phyloP scores from a whole-genome alignment of 1,284 basidiomycete species.

The Melampsora larici-populina region DNA sequence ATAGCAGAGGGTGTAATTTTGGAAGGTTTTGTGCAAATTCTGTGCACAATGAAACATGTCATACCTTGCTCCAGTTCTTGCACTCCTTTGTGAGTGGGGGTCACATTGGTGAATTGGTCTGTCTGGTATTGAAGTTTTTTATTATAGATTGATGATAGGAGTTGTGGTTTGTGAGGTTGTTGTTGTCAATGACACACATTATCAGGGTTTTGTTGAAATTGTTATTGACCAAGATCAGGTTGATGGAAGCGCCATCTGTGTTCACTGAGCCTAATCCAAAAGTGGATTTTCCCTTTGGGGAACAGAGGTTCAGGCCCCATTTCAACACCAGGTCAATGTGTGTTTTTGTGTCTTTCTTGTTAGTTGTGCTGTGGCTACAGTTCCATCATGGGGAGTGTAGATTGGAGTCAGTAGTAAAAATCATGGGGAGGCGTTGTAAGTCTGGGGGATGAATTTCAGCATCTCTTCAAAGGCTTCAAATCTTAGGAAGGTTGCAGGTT shows the following conservation, averaged over 20 bases:
- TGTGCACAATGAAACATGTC: not conserved
- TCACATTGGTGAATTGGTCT: too few species aligned
- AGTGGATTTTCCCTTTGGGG: not conserved
- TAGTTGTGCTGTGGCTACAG: not conserved
- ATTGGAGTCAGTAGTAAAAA: not conserved
- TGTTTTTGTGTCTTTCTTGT: not conserved
- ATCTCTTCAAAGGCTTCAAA: not conserved
- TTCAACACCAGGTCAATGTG: not conserved
- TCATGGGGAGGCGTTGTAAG: not conserved
- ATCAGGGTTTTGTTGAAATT: not conserved
- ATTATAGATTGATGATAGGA: not conserved
- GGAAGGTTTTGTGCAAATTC: not conserved
- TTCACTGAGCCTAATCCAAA: not conserved
- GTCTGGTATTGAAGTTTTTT: too few species aligned
- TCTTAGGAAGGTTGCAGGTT: too few species aligned
- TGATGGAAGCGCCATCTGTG: not conserved
- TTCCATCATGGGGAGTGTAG: not conserved
- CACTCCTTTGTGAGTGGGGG: too few species aligned
- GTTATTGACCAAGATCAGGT: constrained; percentile 8
- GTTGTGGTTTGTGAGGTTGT: constrained; percentile 17
- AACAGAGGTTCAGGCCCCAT: not conserved
- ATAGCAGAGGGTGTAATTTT: not conserved
- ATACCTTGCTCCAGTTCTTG: not conserved
- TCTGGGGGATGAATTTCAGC: too few species aligned
- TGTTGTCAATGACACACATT: not conserved